Evolutionary conservation across 768 basidiomycete species (phyloP).

Genomic region (Boletellus emodensis): DNA sequence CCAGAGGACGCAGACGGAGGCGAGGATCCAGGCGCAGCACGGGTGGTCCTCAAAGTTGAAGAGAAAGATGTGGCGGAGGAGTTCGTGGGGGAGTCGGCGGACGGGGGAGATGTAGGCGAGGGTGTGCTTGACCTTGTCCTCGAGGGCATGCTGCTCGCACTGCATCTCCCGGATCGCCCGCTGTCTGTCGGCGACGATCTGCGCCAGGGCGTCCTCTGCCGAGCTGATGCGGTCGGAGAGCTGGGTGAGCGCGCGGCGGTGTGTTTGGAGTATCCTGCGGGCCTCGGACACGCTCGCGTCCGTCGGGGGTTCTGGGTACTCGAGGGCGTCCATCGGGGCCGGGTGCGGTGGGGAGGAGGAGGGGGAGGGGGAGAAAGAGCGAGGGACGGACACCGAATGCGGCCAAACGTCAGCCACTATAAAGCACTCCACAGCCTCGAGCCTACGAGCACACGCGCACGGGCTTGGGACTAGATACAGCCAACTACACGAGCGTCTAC

Average conservation of each 20-base stretch:
- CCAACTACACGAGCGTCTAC: conserved; percentile 27
- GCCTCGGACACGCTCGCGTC: conserved; percentile 50
- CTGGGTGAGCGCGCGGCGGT: conserved; percentile 22
- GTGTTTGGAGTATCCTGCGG: conserved; percentile 39
- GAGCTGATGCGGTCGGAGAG: conserved; percentile 47
- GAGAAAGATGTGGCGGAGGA: conserved; percentile 70
- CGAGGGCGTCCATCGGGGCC: conserved; percentile 24
- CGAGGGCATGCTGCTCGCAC: conserved; percentile 43
- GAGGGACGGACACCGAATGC: too few species aligned
- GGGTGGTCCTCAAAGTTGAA: conserved; percentile 66
- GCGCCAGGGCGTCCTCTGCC: conserved; percentile 54
- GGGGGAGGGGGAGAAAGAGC: too few species aligned
- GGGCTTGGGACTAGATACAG: background rate
- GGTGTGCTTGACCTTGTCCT: conserved; percentile 46
- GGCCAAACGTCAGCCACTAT: background rate
- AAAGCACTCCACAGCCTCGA: too few species aligned
- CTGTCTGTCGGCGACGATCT: conserved; percentile 54
- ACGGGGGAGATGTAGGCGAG: conserved; percentile 72
- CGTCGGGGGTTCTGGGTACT: conserved; percentile 59
- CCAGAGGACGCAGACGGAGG: conserved; percentile 67
- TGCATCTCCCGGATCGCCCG: conserved; percentile 52
- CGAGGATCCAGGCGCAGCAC: conserved; percentile 73
- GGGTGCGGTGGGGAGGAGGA: too few species aligned
- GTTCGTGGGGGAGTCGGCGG: conserved; percentile 63
- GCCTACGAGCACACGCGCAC: background rate